Evolutionary conservation across 441 rosid species (phyloP), one percentile per base, ranked within the genome.

Genomic region (Adansonia grandidieri): DNA sequence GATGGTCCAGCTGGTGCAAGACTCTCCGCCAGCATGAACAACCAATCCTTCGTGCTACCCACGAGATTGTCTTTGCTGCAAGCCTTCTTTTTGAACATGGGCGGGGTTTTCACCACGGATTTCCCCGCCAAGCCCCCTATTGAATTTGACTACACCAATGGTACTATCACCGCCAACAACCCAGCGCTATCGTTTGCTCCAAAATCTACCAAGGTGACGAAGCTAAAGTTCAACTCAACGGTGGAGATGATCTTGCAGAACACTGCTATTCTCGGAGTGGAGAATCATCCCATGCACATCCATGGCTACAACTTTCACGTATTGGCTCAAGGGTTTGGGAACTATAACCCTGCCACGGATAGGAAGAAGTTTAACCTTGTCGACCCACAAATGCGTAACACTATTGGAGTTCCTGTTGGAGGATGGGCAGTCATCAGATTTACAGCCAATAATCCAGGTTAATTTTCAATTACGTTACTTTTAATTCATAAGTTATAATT

Each of bases 291-390:
- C 3, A 66, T 66, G 51, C 71, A 44, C 53, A 3, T 66, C 10
- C 99, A 96, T 47, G 98, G 98, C 1, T 86, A 84, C 71, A 84
- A 96, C 75, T 92, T 96, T 78, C 86, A 91, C 45, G 92, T 94
- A 2, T 5, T 96, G 84, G 97, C 96, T 77, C 97, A 90, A 83
- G 99, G 94, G 17, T 92, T 96, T 57, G 98, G 99, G 28, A 93
- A 90, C 64, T 96, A 85, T 64, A 78, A 94, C 85, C 81, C 86
- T 3, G 63, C 8, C 5, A 84, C 74, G 6, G 90, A 87, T 65
- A 67, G 84, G 0, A 86, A 82, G 44, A 92, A 84, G 70, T 85
- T 87, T n/a, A 65, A 65, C 48, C 50, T 65, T 40, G 22, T 65
- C 0, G 22, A 65, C 47, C 70, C 70, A 42, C 24, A 7, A 40